Evolutionary conservation across 768 basidiomycete genomes (phyloP).

Genomic region (Auricularia auricula-judae): DNA sequence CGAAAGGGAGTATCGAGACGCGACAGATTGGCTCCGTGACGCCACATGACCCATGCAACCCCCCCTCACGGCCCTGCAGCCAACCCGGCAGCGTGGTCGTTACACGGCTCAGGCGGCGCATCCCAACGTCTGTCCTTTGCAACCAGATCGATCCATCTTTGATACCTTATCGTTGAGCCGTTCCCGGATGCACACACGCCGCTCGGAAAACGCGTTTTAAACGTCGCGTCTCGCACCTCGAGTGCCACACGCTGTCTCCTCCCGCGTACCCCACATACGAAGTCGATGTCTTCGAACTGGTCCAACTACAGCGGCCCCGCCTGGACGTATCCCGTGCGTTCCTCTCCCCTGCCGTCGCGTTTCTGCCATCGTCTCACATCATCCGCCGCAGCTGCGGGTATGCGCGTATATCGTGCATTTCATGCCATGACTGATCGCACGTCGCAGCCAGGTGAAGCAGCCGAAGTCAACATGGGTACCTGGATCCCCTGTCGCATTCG

Average conservation of each 20-base stretch:
- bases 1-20: background rate
- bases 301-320: background rate
- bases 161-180: background rate
- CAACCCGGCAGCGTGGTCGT: background rate
- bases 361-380: background rate
- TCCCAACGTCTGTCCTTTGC: background rate
- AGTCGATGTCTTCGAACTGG: background rate
- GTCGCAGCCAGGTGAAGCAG: background rate
- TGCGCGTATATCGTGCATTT: background rate
- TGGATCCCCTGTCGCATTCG: conserved; percentile 1
- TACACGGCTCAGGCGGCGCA: background rate
- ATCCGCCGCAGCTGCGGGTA: background rate
- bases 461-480: background rate
- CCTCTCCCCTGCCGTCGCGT: background rate
- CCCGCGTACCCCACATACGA: background rate
- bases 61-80: background rate
- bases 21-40: background rate
- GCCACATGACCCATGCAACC: background rate
- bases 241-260: background rate
- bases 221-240: background rate
- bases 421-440: background rate
- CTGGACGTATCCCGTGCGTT: background rate
- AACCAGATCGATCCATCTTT: background rate
- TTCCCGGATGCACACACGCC: background rate
- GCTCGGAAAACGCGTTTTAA: background rate